Base-by-base conservation (phyloP, 139 green algal species). In the Picochlorum sp. region DNA sequence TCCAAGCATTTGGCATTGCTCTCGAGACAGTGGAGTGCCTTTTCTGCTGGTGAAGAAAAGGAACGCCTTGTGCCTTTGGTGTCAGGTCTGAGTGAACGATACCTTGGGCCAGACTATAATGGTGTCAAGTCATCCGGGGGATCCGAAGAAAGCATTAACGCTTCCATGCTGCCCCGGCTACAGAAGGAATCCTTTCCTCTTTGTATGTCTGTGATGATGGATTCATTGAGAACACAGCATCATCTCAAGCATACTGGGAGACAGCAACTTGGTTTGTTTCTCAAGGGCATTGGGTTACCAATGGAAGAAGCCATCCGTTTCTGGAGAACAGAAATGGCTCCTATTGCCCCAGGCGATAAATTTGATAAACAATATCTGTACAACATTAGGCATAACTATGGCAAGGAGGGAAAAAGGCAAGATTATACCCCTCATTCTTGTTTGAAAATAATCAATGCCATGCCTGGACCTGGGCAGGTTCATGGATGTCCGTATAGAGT, bases 281-380 rank as follows among this genome's bases (percentile, higher is more conserved):
- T 98, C 26, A 98, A 98, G 82, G 76, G 76, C 44, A 85, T 96
- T 34, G 92, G 92, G 1, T 72, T 98, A 65, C 85, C 83, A 0
- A 58, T 98, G 68, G 89, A 96, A 66, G 84, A 97, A 45, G 86
- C 90, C 6, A 52, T 98, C 34, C 30, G 81, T n/a, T 98, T 98
- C 72, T 98, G 88, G 87, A 82, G 89, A 45, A 65, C 73, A 1
- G 78, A 89, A 56, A 95, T 74, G 79, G 79, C 20, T 78, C 87
- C 11, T 75, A 30, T 9, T 18, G 58, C 64, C 26, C 54, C 80
- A 3, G 77, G 52, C 1, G 93, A 98, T 26, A 85, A 90, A 64
- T 99, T 97, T 62, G 84, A 97, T 61, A 98, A 97, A 83, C 71
- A 96, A 71, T 96, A 98, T 78, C 74, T 85, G 15, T 99, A 99